Percentiles rank a stretch among this genome's conserved stretches.
phyloP scores from a whole-genome alignment of 139 green algal species.

The Tetratostichococcus sp. region DNA sequence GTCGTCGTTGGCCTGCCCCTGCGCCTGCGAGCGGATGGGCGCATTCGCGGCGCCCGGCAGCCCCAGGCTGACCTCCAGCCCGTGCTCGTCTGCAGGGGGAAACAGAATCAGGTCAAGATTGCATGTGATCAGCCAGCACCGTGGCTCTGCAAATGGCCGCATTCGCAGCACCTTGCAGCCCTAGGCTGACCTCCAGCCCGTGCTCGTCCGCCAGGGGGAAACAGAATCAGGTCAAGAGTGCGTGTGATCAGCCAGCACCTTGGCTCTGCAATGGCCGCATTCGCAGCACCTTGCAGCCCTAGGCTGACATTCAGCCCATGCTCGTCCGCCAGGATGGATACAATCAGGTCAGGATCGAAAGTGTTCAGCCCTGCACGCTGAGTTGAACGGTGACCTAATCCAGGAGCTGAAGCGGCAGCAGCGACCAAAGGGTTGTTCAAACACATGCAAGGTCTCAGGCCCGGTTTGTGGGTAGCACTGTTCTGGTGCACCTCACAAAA shows the following conservation, averaged over 20 bases:
- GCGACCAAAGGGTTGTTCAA: too few species aligned
- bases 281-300: background rate
- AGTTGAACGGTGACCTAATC: background rate
- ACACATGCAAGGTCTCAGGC: too few species aligned
- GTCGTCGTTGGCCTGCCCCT: constrained; percentile 53
- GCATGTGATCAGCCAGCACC: background rate
- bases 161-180: background rate
- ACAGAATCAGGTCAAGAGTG: background rate
- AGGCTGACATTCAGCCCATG: constrained; percentile 78
- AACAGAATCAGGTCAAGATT: background rate
- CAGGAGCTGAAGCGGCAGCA: too few species aligned
- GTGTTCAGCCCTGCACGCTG: too few species aligned
- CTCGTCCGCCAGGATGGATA: constrained; percentile 85
- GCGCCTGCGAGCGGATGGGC: constrained; percentile 1
- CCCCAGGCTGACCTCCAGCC: constrained; percentile 66
- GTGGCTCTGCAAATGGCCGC: background rate
- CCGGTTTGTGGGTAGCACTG: too few species aligned
- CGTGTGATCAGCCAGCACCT: background rate
- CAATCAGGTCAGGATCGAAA: background rate
- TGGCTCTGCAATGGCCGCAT: background rate
- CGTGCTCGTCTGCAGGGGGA: constrained; percentile 87
- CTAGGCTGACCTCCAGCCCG: constrained; percentile 68
- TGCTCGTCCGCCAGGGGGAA: constrained; percentile 87
- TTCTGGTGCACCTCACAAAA: too few species aligned
- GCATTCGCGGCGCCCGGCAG: constrained; percentile 51